Evolutionary conservation across 257 asterid species (phyloP).

Genomic region (Ehretia macrophylla): DNA sequence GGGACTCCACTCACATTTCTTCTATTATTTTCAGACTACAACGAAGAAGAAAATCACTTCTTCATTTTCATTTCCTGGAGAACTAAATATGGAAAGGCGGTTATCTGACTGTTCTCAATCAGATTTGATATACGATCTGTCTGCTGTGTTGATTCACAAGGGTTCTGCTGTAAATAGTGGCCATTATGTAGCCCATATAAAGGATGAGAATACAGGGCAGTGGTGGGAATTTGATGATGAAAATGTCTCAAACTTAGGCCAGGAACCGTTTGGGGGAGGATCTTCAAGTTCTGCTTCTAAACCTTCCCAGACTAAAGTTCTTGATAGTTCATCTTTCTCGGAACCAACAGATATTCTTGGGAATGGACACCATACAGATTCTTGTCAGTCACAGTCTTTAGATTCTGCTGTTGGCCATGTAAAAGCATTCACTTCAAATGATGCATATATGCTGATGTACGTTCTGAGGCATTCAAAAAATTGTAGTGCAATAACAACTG

Average conservation of each 20-base stretch:
- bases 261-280: slow-evolving; percentile 63
- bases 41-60: slow-evolving; percentile 91
- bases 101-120: slow-evolving; percentile 52
- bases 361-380: slow-evolving; percentile 36
- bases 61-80: slow-evolving; percentile 75
- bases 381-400: slow-evolving; percentile 30
- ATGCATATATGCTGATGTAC: slow-evolving; percentile 98
- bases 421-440: slow-evolving; percentile 70
- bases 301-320: slow-evolving; percentile 39
- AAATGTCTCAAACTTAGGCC: slow-evolving; percentile 73
- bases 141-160: slow-evolving; percentile 97
- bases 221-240: slow-evolving; percentile 99
- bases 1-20: not conserved
- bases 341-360: slow-evolving; percentile 28
- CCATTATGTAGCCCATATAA: slow-evolving; percentile 88
- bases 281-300: slow-evolving; percentile 45
- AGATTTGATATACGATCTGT: slow-evolving; percentile 72
- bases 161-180: slow-evolving; percentile 97
- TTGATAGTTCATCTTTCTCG: slow-evolving; percentile 39
- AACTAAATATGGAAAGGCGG: slow-evolving; percentile 69
- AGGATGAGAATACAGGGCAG: slow-evolving; percentile 71
- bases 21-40: slow-evolving; percentile 69
- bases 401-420: slow-evolving; percentile 39
- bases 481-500: slow-evolving; percentile 21
- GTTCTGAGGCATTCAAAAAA: slow-evolving; percentile 42